phyloP scores from a whole-genome alignment of 148 eudicot genomes.

The Spergularia bocconei region DNA sequence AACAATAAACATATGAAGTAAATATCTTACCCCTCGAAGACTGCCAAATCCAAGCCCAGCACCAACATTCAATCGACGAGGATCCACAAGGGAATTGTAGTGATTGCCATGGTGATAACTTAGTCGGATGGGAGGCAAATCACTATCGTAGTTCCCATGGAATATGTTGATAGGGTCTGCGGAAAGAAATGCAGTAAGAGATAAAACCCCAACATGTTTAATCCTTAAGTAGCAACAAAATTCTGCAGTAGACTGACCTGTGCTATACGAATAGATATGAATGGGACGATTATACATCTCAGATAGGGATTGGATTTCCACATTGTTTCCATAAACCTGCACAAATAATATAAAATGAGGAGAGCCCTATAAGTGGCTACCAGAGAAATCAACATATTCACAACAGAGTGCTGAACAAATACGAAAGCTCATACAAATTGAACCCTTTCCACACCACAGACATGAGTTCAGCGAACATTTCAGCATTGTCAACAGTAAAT shows the following conservation, averaged over 20 bases:
- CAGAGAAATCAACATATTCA: background rate
- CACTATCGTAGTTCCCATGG: constrained; percentile 84
- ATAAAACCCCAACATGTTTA: background rate
- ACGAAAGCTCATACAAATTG: background rate
- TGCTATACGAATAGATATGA: constrained; percentile 91
- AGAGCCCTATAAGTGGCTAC: background rate
- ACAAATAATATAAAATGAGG: background rate
- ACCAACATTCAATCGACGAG: constrained; percentile 79
- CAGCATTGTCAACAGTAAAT: background rate
- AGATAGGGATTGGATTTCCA: constrained; percentile 89
- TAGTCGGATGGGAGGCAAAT: constrained; percentile 82
- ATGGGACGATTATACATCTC: constrained; percentile 99
- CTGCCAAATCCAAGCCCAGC: constrained; percentile 95
- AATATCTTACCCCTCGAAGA: constrained; percentile 72
- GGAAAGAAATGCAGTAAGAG: background rate
- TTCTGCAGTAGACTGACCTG: constrained; percentile 43
- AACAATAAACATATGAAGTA: background rate
- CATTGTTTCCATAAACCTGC: constrained; percentile 96
- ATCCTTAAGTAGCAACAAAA: constrained; percentile 2
- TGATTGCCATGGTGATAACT: constrained; percentile 96
- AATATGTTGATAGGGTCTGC: constrained; percentile 95
- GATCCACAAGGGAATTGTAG: constrained; percentile 98
- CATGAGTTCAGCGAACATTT: background rate
- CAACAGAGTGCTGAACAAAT: background rate
- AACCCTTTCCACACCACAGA: background rate